Evolutionary conservation across 371 early-diverging fungal genomes (phyloP).

Genomic region (Saksenaea vasiformis): DNA sequence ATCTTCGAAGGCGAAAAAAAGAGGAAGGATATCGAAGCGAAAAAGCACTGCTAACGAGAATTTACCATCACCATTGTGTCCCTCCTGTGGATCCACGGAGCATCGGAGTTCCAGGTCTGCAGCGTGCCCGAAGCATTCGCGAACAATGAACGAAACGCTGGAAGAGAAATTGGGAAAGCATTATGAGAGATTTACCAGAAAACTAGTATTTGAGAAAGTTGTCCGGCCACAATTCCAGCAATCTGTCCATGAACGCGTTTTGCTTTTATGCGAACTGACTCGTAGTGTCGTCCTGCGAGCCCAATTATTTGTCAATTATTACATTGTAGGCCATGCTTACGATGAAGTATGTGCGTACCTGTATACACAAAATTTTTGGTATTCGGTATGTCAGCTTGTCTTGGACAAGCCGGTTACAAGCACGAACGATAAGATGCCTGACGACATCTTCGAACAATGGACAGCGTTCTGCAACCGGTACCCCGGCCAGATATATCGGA

Average conservation of each 20-base stretch:
- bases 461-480: not conserved
- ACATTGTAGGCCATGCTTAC: not conserved
- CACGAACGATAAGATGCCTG: not conserved
- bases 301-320: not conserved
- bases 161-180: not conserved
- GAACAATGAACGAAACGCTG: not conserved
- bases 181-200: not conserved
- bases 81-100: not conserved
- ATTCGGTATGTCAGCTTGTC: not conserved
- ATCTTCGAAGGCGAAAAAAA: not conserved
- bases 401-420: not conserved
- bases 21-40: not conserved
- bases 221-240: not conserved
- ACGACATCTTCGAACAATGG: not conserved
- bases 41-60: not conserved
- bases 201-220: not conserved
- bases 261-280: not conserved
- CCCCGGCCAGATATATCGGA: not conserved
- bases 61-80: not conserved
- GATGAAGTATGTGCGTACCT: not conserved
- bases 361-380: not conserved
- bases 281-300: not conserved
- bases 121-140: not conserved
- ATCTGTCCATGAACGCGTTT: not conserved
- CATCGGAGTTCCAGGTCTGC: not conserved